phyloP scores from a whole-genome alignment of 305 asterid species.

The Coffea humblotiana region DNA sequence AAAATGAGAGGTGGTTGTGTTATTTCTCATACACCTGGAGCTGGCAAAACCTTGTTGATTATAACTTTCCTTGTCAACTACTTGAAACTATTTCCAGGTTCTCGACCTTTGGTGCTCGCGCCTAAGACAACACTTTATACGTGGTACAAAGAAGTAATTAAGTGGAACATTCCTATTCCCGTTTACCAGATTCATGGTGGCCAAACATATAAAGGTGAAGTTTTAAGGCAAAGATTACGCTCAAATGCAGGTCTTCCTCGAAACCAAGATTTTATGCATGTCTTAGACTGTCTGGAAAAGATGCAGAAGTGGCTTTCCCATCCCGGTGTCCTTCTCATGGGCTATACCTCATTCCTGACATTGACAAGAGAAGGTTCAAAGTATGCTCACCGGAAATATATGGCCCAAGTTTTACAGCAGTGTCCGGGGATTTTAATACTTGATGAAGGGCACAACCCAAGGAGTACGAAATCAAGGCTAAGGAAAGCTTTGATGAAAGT shows the following conservation, averaged over 20 bases:
- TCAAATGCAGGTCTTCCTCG: constrained; percentile 75
- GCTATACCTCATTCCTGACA: constrained; percentile 89
- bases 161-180: constrained; percentile 94
- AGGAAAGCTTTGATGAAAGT: constrained; percentile 91
- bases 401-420: constrained; percentile 82
- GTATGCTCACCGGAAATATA: constrained; percentile 90
- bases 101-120: constrained; percentile 90
- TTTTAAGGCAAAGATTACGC: constrained; percentile 78
- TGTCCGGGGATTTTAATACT: constrained; percentile 89
- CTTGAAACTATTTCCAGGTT: constrained; percentile 86
- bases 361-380: constrained; percentile 86
- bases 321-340: constrained; percentile 93
- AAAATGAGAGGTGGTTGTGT: constrained; percentile 89
- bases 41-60: constrained; percentile 92
- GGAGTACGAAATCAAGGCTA: constrained; percentile 94
- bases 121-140: constrained; percentile 94
- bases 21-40: constrained; percentile 97
- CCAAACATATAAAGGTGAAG: constrained; percentile 90
- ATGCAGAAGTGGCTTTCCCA: constrained; percentile 95
- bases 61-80: constrained; percentile 91
- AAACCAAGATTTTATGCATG: constrained; percentile 97
- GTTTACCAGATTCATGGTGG: constrained; percentile 99
- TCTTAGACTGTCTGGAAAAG: constrained; percentile 90
- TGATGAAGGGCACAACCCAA: constrained; percentile 97
- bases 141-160: constrained; percentile 93